Evolutionary conservation across 1,139 yeast genomes (phyloP), one percentile per base, ranked within the genome.

Genomic region (Komagataea norvegica): DNA sequence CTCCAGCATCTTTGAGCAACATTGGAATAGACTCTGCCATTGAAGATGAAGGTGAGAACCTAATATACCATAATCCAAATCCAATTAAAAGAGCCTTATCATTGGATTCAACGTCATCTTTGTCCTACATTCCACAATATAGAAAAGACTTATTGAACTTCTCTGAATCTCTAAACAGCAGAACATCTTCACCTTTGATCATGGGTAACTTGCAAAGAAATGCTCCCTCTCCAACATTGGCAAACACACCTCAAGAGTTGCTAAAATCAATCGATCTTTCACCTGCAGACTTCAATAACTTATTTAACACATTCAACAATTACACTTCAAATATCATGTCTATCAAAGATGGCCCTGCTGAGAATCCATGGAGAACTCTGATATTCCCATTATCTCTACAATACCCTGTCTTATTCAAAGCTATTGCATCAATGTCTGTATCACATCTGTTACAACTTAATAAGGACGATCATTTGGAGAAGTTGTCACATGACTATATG

Each of bases 301-400:
- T 67, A 33, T 53, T 61, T 24, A 51, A 59, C 16, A 62, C 67
- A 1, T 66, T 65, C 41, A 68, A 65, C 37, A 57, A 68, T 36
- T 73, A 74, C 52, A 77, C 85, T 0, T 76, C 81, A 40, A 71
- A 74, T 9, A 76, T 79, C 35, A 68, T 79, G 72, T 74, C 82
- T 2, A 74, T 79, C 36, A 77, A 74, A 47, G 74, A 76, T 47
- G 84, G 83, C 0, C 74, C 76, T 0, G 61, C 70, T 6, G 84
- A 78, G 44, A 79, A 79, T 48, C 86, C 85, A 5, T 79, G 87
- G 86, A 61, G 81, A 37, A 67, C 70, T n/a, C 55, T 70, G 31
- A 59, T 78, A 34, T 59, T 78, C 49, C 85, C 86, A 1, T 55
- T 76, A 36, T 78, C 83, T 0, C 51, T 62, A 6, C 61, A 67